Percentiles rank a stretch among this genome's conserved stretches.
These are phyloP conservation scores for Cryptococcus hybrid DNA, from an alignment of 1,284 basidiomycete species.

Conservation along the genomic window DNA sequence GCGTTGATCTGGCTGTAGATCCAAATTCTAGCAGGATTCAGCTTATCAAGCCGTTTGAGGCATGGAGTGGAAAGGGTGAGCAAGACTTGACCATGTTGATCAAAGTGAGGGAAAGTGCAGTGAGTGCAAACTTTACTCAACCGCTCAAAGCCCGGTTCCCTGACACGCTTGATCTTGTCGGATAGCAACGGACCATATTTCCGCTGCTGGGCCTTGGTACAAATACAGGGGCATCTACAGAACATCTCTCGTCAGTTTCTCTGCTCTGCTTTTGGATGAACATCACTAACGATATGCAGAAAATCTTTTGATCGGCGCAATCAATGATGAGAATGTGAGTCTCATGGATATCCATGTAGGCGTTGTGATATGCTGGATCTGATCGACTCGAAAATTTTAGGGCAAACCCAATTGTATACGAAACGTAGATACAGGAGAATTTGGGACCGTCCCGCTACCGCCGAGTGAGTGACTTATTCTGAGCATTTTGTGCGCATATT, in stretches of 20 bases:
- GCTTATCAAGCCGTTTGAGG: slow-evolving; percentile 78
- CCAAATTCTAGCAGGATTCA: slow-evolving; percentile 84
- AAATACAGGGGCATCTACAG: slow-evolving; percentile 93
- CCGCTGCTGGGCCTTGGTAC: slow-evolving; percentile 93
- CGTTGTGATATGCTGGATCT: slow-evolving; percentile 87
- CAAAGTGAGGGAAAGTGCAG: slow-evolving; percentile 66
- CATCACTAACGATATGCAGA: slow-evolving; percentile 42
- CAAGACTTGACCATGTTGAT: slow-evolving; percentile 78
- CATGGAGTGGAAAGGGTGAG: slow-evolving; percentile 67
- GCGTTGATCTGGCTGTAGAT: slow-evolving; percentile 75
- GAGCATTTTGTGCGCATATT: background rate
- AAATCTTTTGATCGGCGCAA: slow-evolving; percentile 70
- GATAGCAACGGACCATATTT: slow-evolving; percentile 86
- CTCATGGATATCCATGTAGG: slow-evolving; percentile 60
- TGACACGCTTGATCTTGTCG: no score
- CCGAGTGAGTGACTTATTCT: background rate
- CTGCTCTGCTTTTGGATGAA: no score
- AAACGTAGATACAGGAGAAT: slow-evolving; percentile 55
- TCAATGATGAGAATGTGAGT: background rate
- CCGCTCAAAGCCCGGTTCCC: slow-evolving; percentile 35
- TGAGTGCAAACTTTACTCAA: slow-evolving; percentile 52
- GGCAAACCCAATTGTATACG: slow-evolving; percentile 79
- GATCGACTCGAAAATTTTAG: slow-evolving; percentile 74
- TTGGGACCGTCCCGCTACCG: slow-evolving; percentile 23
- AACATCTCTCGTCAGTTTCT: slow-evolving; percentile 70